Percentiles rank a stretch among this genome's conserved stretches.
Conservation (phyloP, 202 grass and related monocot species). For the Setaria italica region DNA sequence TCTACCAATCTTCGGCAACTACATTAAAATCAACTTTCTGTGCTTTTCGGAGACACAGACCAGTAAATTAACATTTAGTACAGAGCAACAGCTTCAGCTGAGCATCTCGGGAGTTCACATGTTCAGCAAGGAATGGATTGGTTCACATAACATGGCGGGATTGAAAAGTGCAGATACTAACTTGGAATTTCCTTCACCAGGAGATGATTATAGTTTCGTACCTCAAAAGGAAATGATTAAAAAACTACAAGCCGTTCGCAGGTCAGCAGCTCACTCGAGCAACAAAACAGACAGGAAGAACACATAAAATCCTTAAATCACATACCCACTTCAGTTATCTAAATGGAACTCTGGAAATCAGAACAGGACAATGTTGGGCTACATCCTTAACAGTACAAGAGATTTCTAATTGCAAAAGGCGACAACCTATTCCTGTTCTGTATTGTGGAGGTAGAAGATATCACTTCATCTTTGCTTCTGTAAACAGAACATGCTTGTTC, state of each 20-base stretch:
- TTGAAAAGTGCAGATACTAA: not conserved
- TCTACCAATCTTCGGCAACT: not conserved
- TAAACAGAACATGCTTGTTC: slow-evolving; percentile 59
- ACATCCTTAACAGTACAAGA: not conserved
- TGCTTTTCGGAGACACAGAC: not conserved
- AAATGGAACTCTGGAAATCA: not conserved
- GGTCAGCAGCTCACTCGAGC: slow-evolving; percentile 11
- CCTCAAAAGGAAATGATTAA: not conserved
- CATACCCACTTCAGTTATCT: not conserved
- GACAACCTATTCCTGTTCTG: not conserved
- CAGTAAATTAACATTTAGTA: not conserved
- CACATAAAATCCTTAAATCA: not conserved
- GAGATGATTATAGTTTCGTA: not conserved
- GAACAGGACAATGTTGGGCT: not conserved
- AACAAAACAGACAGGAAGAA: not conserved
- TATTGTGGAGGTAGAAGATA: not conserved
- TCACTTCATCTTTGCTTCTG: slow-evolving; percentile 66
- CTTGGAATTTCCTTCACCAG: not conserved
- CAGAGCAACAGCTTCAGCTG: not conserved
- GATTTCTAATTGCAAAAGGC: not conserved
- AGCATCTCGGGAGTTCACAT: not conserved
- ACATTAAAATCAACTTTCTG: not conserved
- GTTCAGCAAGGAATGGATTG: not conserved
- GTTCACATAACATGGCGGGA: not conserved
- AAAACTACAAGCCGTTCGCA: not conserved